Evolutionary conservation across 495 filamentous ascomycete species (phyloP), one percentile per base, ranked within the genome.

Genomic region (Cercophora newfieldiana): DNA sequence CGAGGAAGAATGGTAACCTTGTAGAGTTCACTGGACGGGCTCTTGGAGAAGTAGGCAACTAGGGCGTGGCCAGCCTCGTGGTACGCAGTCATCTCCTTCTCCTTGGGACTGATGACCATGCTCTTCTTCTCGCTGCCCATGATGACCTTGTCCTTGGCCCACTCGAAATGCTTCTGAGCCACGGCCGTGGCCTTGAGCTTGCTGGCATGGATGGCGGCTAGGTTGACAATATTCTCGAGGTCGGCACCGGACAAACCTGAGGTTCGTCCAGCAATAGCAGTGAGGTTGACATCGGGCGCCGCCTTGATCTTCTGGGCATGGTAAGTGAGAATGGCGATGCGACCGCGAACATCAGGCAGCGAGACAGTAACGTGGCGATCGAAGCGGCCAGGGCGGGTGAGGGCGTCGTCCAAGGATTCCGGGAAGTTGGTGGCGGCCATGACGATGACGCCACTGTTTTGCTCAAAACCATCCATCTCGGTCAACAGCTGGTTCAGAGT

Each of bases 81-180:
- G 70, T 99, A 99, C 1, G 95, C 95, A 37, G 95, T 99, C 83
- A 93, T 88, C 75, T 98, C 94, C 71, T 87, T 86, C 72, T 89
- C 87, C 78, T 94, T 90, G 60, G 92, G 85, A 53, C 90, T 90
- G 65, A 98, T 96, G 65, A 97, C 87, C 74, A 92, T 90, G 72
- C 88, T 94, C 70, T 86, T 88, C 74, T 89, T 86, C 81, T 98
- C 95, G 30, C 94, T 91, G 54, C 95, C 95, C 91, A 99, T 96
- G 81, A 98, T 89, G 63, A 99, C 92, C 79, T 94, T 96, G 81
- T 99, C 95, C 77, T 96, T 97, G 54, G 95, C 94, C 92, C 93
- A 98, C 67, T 97, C 95, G 61, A 99, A 90, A 72, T 98, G 92
- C 21, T 83, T 74, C 73, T 92, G 89, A 22, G 83, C 80, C 66